A percentile compares a stretch with the other conserved stretches of the same genome.
Evolutionary conservation across 2,329 filamentous ascomycete species (phyloP).

Genomic region (Curvularia spicifera): DNA sequence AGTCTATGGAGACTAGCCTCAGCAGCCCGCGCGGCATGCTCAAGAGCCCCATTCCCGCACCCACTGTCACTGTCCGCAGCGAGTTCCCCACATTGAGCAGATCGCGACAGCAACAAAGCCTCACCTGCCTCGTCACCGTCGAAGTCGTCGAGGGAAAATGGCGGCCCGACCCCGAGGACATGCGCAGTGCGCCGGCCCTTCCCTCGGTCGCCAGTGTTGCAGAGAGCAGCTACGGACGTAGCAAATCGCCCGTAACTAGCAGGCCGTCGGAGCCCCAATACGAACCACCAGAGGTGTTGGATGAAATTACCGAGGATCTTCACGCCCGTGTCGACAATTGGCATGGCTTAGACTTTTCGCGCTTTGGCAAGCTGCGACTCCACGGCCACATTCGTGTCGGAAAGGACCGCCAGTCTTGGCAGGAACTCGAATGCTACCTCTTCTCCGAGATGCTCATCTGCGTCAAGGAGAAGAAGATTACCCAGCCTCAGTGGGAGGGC

Average conservation of each 20-base stretch:
- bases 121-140: slow-evolving; percentile 92
- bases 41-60: slow-evolving; percentile 87
- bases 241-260: slow-evolving; percentile 66
- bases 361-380: slow-evolving; percentile 90
- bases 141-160: slow-evolving; percentile 94
- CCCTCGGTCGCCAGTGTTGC: slow-evolving; percentile 57
- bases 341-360: slow-evolving; percentile 92
- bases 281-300: slow-evolving; percentile 76
- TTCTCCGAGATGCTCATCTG: slow-evolving; percentile 99
- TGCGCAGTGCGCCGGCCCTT: slow-evolving; percentile 62
- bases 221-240: slow-evolving; percentile 51
- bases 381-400: slow-evolving; percentile 91
- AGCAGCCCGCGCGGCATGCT: slow-evolving; percentile 72
- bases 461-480: slow-evolving; percentile 91
- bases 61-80: slow-evolving; percentile 91
- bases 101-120: slow-evolving; percentile 90
- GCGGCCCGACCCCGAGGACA: slow-evolving; percentile 82
- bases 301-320: slow-evolving; percentile 85
- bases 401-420: slow-evolving; percentile 96
- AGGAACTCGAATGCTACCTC: slow-evolving; percentile 94
- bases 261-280: slow-evolving; percentile 61
- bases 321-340: slow-evolving; percentile 93
- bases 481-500: slow-evolving; percentile 71
- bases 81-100: slow-evolving; percentile 94
- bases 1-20: slow-evolving; percentile 90